Conservation (phyloP, 129 eudicot genomes). For the Silybum marianum region DNA sequence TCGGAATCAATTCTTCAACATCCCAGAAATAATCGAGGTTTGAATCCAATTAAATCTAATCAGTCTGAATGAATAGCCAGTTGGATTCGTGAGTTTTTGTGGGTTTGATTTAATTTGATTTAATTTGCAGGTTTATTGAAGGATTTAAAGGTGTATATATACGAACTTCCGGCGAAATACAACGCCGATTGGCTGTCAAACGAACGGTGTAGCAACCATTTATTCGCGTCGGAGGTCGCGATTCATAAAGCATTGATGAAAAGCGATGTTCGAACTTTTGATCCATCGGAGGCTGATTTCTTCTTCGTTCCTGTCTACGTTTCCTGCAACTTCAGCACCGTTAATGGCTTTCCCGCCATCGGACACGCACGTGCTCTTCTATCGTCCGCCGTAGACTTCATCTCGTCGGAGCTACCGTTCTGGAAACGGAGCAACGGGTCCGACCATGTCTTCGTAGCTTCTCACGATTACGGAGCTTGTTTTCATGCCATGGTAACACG, state of each 20-base stretch:
- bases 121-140: slow-evolving; percentile 40
- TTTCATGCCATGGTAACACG: slow-evolving; percentile 80
- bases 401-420: slow-evolving; percentile 65
- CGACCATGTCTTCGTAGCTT: slow-evolving; percentile 89
- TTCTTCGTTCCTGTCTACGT: slow-evolving; percentile 96
- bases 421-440: slow-evolving; percentile 86
- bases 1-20: slow-evolving; percentile 35
- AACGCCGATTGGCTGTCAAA: slow-evolving; percentile 66
- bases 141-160: slow-evolving; percentile 62
- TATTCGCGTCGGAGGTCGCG: slow-evolving; percentile 91
- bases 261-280: slow-evolving; percentile 57
- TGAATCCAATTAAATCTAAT: not conserved
- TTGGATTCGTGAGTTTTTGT: not conserved
- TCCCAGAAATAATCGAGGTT: slow-evolving; percentile 23
- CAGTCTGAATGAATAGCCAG: not conserved
- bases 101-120: not conserved
- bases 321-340: slow-evolving; percentile 89
- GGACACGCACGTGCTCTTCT: slow-evolving; percentile 77
- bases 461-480: slow-evolving; percentile 95
- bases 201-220: slow-evolving; percentile 63
- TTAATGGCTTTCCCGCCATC: slow-evolving; percentile 89
- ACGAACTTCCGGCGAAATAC: slow-evolving; percentile 73
- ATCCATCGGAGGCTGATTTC: slow-evolving; percentile 78
- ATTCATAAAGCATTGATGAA: slow-evolving; percentile 64
- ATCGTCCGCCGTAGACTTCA: slow-evolving; percentile 54